These are phyloP conservation scores for Kregervanrija pseudodelftensis DNA, from an alignment of 805 yeast species.

Conservation along the genomic window DNA sequence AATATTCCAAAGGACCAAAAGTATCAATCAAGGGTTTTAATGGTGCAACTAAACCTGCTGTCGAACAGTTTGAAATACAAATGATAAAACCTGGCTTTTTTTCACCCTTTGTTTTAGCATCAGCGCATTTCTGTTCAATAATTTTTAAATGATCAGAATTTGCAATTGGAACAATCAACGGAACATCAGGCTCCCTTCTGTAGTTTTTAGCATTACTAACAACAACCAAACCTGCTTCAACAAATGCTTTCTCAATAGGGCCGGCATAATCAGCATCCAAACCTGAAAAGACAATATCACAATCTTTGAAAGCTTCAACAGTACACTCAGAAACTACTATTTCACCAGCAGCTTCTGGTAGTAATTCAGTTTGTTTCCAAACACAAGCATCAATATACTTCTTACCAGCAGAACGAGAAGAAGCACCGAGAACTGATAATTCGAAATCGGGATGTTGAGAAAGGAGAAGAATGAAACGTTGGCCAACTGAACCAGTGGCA, in stretches of 20 bases:
- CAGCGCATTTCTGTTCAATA: slow-evolving; percentile 49
- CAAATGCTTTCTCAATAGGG: slow-evolving; percentile 78
- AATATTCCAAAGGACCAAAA: slow-evolving; percentile 84
- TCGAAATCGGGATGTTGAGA: slow-evolving; percentile 88
- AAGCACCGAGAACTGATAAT: slow-evolving; percentile 82
- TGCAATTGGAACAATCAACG: slow-evolving; percentile 90
- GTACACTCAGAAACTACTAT: slow-evolving; percentile 73
- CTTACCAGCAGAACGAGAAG: slow-evolving; percentile 90
- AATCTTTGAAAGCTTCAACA: slow-evolving; percentile 68
- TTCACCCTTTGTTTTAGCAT: slow-evolving; percentile 48
- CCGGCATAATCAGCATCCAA: slow-evolving; percentile 93
- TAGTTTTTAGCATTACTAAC: slow-evolving; percentile 95
- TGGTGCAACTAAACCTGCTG: slow-evolving; percentile 97
- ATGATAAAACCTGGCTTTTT: slow-evolving; percentile 74
- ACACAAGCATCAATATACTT: slow-evolving; percentile 75
- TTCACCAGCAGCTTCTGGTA: slow-evolving; percentile 62
- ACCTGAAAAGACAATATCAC: slow-evolving; percentile 94
- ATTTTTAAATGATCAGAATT: slow-evolving; percentile 85
- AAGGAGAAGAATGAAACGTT: slow-evolving; percentile 80
- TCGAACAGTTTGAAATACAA: slow-evolving; percentile 96
- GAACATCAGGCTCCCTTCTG: slow-evolving; percentile 81
- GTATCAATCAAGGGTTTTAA: slow-evolving; percentile 84
- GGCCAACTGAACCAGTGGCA: slow-evolving; percentile 98
- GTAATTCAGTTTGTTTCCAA: slow-evolving; percentile 87
- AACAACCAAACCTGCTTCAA: slow-evolving; percentile 72